Base-by-base conservation (phyloP, 2,329 filamentous ascomycete genomes). In the Fusarium pseudograminearum region DNA sequence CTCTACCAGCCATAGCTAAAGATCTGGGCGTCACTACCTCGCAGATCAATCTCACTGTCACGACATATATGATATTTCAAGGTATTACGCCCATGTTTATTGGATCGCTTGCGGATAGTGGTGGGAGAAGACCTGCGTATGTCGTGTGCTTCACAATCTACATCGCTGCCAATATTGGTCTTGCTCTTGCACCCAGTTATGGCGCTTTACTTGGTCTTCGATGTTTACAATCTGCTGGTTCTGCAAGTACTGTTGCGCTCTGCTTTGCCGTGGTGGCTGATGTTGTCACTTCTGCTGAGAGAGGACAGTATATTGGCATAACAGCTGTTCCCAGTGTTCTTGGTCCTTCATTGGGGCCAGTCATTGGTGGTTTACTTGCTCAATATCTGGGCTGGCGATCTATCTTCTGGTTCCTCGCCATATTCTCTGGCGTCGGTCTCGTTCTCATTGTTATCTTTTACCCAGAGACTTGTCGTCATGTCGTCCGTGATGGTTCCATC, bases 391-490 rank as follows among this genome's bases (percentile, higher is more conserved):
- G 86, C 1, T 91, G 89, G 88, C 80, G 84, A 33, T 80, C 82
- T 33, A 86, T 90, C 30, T 91, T 91, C 71, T 90, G 88, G 87
- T 88, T 89, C 57, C 76, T 90, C 15, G 78, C 83, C 14, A 88
- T 90, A 11, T 68, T 81, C 1, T 70, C 76, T 0, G 77, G 76
- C 0, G 79, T 82, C 1, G 78, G 83, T 26, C 70, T 86, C 5
- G 53, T 84, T 0, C 65, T 84, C 0, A 73, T 87, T 9, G 42
- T 82, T 3, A 30, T 84, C 0, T 83, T 89, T 41, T 79, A 90
- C 24, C 89, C 88, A 0, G 84, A 87, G 62, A 87, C 85, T 0
- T 83, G 83, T 61, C 77, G 81, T 5, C 71, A 72, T 15, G 79
- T 83, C 16, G 87, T 89, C 0, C 87, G 82, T 10, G 82, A 89